These are phyloP conservation scores for Cutaneotrichosporon sp. DNA, from an alignment of 1,284 basidiomycete species.

Conservation along the genomic window DNA sequence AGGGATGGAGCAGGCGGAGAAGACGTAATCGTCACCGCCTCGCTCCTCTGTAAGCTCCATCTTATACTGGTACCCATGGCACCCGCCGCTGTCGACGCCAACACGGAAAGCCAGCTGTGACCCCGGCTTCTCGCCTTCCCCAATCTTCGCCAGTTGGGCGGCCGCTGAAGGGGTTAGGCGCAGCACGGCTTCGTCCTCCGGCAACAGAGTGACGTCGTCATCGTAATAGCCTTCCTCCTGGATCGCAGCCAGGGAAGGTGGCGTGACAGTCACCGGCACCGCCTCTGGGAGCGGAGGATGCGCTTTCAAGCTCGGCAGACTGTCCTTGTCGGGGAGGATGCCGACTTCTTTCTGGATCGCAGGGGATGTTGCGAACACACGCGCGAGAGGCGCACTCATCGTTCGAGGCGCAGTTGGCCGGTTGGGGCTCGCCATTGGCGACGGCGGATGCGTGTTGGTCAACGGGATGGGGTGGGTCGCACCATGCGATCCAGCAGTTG, in stretches of 20 bases:
- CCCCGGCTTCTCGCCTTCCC: slow-evolving; percentile 47
- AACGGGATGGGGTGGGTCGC: not conserved
- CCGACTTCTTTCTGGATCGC: not conserved
- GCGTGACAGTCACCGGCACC: slow-evolving; percentile 24
- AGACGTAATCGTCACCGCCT: slow-evolving; percentile 58
- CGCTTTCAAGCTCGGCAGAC: not conserved
- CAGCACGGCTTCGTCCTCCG: slow-evolving; percentile 36
- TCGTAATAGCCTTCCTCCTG: slow-evolving; percentile 48
- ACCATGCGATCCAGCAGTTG: not conserved
- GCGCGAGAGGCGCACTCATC: not conserved
- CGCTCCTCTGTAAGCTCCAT: slow-evolving; percentile 57
- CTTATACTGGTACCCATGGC: slow-evolving; percentile 62
- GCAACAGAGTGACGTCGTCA: slow-evolving; percentile 45
- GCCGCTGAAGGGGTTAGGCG: slow-evolving; percentile 45
- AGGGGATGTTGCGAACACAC: not conserved
- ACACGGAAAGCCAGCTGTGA: slow-evolving; percentile 55
- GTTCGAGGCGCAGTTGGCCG: not conserved
- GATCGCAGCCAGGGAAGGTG: slow-evolving; percentile 42
- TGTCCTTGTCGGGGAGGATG: not conserved
- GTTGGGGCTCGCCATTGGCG: not conserved
- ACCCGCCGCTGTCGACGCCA: slow-evolving; percentile 59
- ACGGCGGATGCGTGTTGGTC: not conserved
- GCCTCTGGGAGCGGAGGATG: not conserved
- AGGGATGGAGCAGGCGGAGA: slow-evolving; percentile 38
- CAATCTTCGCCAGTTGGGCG: slow-evolving; percentile 48